phyloP scores from a whole-genome alignment of 179 eudicot genomes.

The Silene noctiflora region DNA sequence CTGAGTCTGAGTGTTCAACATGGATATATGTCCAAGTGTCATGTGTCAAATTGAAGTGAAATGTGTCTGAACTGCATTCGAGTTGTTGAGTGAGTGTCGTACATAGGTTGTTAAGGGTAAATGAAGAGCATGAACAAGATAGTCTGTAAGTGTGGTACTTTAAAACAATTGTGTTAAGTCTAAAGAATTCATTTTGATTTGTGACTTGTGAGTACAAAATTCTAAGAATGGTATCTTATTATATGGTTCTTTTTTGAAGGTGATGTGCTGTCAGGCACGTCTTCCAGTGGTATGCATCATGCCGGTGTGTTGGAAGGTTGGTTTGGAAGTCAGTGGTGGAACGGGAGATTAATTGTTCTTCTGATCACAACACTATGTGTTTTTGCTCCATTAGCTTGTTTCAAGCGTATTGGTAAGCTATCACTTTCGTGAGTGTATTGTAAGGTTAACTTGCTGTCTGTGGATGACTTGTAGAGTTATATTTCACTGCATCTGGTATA shows the following conservation, averaged over 20 bases:
- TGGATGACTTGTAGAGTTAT: not conserved
- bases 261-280: conserved; percentile 78
- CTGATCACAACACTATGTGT: conserved; percentile 52
- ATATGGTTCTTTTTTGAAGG: conserved; percentile 39
- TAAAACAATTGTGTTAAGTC: not conserved
- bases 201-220: not conserved
- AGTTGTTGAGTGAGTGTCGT: not conserved
- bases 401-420: conserved; percentile 56
- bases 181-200: not conserved
- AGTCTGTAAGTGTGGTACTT: not conserved
- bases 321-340: conserved; percentile 83
- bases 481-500: not conserved
- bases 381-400: conserved; percentile 68
- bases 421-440: not conserved
- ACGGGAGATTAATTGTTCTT: conserved; percentile 46
- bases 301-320: conserved; percentile 68
- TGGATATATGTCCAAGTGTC: too few species aligned
- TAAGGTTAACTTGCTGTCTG: not conserved
- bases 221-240: conserved; percentile 12
- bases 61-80: too few species aligned
- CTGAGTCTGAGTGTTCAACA: too few species aligned
- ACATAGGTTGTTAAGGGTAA: not conserved
- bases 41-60: too few species aligned
- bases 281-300: conserved; percentile 55
- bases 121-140: not conserved